Base-by-base conservation (phyloP, 768 basidiomycete species). In the Clavaria fumosa region DNA sequence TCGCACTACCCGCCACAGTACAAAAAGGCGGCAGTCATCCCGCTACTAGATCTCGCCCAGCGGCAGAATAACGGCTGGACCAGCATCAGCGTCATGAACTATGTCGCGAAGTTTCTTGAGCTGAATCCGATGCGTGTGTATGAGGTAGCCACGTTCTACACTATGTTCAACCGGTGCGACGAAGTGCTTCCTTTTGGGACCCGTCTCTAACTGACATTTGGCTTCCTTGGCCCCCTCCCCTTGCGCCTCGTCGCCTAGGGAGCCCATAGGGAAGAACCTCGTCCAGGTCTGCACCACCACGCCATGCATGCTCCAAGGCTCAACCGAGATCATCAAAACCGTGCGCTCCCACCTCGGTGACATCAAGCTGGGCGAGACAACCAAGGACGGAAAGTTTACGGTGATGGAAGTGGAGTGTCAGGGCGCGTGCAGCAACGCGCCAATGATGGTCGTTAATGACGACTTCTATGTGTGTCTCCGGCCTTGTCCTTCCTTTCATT, bases 251-350 rank as follows among this genome's bases (percentile, higher is more conserved):
- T 10, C 37, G 35, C 34, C 7, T 43, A 90, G 89, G 38, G 90
- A 95, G 59, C 93, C 91, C 4, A 86, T 96, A 38, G 91, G 88
- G 19, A 62, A 82, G 48, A 69, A 96, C 56, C 96, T 97, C 52
- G 78, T 99, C 23, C 93, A 97, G 61, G 84, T 97, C 40, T 99
- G 95, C 68, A 97, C 95, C 21, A 97, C 95, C 23, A 97, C 95
- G 5, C 95, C 95, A 12, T 99, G 95, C 63, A 91, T 93, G 81
- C 69, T 99, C 23, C 69, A 73, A 43, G 93, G 91, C 34, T 90
- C 89, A 14, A 86, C 81, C 43, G 78, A 84, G 23, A 91, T 97
- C 47, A 69, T 95, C 31, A 64, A 90, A 46, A 76, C 90, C 20
- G 80, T 83, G 33, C 78, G 82, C 52, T 56, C 66, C 36, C 83